phyloP scores from a whole-genome alignment of 306 rosid genomes.

The Gillenia trifoliata region DNA sequence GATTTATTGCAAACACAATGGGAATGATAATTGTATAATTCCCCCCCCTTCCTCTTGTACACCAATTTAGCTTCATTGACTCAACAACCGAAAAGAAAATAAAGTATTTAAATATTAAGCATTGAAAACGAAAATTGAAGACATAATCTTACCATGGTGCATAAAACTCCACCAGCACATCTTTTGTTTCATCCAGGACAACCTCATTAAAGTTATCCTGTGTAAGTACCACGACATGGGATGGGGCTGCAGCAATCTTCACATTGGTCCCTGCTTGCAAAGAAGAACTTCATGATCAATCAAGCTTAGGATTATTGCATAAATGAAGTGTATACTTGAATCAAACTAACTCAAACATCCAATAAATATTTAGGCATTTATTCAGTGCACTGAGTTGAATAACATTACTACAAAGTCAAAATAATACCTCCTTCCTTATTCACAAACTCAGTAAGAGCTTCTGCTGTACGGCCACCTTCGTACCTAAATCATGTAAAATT shows the following conservation, averaged over 20 bases:
- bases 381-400: neutral
- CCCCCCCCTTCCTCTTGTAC: neutral
- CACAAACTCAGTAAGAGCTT: slow-evolving; percentile 70
- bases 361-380: neutral
- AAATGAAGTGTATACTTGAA: neutral
- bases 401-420: slow-evolving; percentile 4
- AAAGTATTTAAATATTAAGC: neutral
- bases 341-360: neutral
- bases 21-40: neutral
- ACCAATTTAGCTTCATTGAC: neutral
- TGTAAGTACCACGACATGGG: slow-evolving; percentile 59
- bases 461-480: slow-evolving; percentile 75
- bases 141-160: slow-evolving; percentile 75
- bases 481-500: slow-evolving; percentile 41
- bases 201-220: slow-evolving; percentile 56
- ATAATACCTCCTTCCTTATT: slow-evolving; percentile 66
- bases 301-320: neutral
- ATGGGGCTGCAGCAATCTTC: slow-evolving; percentile 65
- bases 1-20: neutral
- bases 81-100: neutral
- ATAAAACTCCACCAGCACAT: slow-evolving; percentile 90
- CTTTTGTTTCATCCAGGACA: slow-evolving; percentile 71
- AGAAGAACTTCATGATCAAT: slow-evolving; percentile 8
- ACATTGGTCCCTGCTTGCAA: slow-evolving; percentile 72
- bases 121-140: neutral